These are phyloP conservation scores for Graphilbum sp. DNA, from an alignment of 2,329 filamentous ascomycete genomes.

Conservation along the genomic window DNA sequence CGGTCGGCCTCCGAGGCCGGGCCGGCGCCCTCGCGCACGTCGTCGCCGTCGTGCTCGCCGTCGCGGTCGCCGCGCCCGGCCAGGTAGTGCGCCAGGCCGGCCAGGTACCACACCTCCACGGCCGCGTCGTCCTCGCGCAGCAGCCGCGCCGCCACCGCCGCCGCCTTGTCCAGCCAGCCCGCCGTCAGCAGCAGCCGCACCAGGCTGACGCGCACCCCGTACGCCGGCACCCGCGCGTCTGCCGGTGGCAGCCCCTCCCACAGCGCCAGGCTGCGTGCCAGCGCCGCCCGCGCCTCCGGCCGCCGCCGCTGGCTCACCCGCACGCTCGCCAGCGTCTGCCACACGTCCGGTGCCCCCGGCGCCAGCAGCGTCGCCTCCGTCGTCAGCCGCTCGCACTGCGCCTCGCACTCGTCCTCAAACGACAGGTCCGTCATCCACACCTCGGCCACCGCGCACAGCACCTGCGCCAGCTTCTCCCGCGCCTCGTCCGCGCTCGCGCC, in stretches of 20 bases:
- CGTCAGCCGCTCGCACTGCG: slow-evolving; percentile 70
- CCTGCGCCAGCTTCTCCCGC: slow-evolving; percentile 62
- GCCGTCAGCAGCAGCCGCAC: slow-evolving; percentile 80
- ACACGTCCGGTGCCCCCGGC: slow-evolving; percentile 68
- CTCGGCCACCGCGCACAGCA: slow-evolving; percentile 87
- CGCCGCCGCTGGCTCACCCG: slow-evolving; percentile 71
- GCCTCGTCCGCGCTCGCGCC: slow-evolving; percentile 1
- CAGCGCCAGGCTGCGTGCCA: slow-evolving; percentile 61
- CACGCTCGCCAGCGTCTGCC: slow-evolving; percentile 89
- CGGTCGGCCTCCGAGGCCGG: slow-evolving; percentile 7
- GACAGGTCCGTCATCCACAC: slow-evolving; percentile 98
- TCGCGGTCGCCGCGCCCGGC: slow-evolving; percentile 51
- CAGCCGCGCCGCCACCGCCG: slow-evolving; percentile 70
- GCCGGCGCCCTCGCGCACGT: not conserved
- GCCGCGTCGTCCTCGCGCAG: slow-evolving; percentile 83
- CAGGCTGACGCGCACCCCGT: slow-evolving; percentile 69
- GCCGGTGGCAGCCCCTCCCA: slow-evolving; percentile 68
- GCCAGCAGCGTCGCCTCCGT: slow-evolving; percentile 81
- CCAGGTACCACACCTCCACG: slow-evolving; percentile 93
- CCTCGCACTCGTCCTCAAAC: slow-evolving; percentile 82
- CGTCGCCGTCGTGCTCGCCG: no score
- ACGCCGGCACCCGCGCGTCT: slow-evolving; percentile 64
- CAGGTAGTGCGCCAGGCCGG: slow-evolving; percentile 82
- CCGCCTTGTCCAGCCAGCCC: slow-evolving; percentile 67
- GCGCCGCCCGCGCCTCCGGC: slow-evolving; percentile 65